A percentile compares a stretch with the other conserved stretches of the same genome.
Evolutionary conservation across 2,329 filamentous ascomycete genomes (phyloP).

Genomic region (Sporothrix schenckii): DNA sequence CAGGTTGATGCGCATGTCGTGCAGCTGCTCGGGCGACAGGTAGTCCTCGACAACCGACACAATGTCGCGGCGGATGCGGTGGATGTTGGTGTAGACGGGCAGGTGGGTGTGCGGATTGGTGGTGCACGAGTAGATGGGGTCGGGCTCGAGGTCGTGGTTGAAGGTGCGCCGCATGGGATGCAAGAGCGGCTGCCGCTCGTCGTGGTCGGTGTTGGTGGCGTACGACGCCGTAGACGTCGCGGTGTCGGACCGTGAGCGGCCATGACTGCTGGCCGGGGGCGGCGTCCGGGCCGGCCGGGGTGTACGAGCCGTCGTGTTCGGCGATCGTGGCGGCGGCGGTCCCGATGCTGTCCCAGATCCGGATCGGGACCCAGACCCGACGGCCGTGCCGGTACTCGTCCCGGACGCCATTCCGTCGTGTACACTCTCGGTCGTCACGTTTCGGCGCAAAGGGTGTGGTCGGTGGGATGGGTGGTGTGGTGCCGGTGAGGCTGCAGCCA

Average conservation of each 20-base stretch:
- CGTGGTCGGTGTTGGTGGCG: background rate
- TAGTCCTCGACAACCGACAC: slow-evolving; percentile 65
- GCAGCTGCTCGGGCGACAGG: slow-evolving; percentile 72
- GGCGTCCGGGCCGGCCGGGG: slow-evolving; percentile 10
- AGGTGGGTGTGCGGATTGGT: slow-evolving; percentile 64
- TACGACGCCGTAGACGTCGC: background rate
- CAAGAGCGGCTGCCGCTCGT: slow-evolving; percentile 35
- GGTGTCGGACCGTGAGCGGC: slow-evolving; percentile 18
- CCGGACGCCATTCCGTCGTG: slow-evolving; percentile 1
- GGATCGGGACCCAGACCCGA: too few relatives aligned
- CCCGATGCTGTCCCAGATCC: too few relatives aligned
- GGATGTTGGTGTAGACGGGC: slow-evolving; percentile 77
- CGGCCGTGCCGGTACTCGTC: background rate
- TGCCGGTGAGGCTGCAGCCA: slow-evolving; percentile 11
- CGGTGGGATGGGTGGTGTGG: background rate
- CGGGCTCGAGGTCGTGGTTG: slow-evolving; percentile 45
- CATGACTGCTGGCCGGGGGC: background rate
- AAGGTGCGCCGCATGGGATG: slow-evolving; percentile 42
- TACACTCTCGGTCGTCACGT: slow-evolving; percentile 9
- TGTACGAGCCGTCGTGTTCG: background rate
- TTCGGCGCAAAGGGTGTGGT: slow-evolving; percentile 13
- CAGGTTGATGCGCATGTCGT: slow-evolving; percentile 79
- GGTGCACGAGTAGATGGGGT: slow-evolving; percentile 56
- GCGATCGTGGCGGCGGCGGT: background rate
- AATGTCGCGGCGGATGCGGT: slow-evolving; percentile 68